A percentile compares a stretch with the other conserved stretches of the same genome.
These are phyloP conservation scores for Tympanopsis confertula DNA, from an alignment of 2,329 filamentous ascomycete species.

Conservation along the genomic window DNA sequence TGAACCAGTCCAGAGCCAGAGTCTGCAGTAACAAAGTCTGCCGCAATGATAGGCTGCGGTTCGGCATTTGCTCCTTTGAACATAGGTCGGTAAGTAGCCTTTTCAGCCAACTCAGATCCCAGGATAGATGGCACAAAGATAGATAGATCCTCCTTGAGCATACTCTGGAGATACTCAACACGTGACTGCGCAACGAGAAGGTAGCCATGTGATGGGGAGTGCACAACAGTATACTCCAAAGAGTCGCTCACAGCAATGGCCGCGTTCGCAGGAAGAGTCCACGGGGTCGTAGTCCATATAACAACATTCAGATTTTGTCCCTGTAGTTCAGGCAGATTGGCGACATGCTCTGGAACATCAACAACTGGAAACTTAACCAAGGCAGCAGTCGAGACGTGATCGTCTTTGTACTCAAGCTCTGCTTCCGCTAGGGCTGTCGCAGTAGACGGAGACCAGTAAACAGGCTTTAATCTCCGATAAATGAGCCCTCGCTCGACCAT, in stretches of 20 bases:
- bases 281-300: slow-evolving; percentile 98
- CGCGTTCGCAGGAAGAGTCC: slow-evolving; percentile 88
- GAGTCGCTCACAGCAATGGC: slow-evolving; percentile 73
- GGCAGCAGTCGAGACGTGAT: slow-evolving; percentile 61
- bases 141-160: slow-evolving; percentile 31
- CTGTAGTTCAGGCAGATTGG: slow-evolving; percentile 17
- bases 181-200: slow-evolving; percentile 56
- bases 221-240: slow-evolving; percentile 62
- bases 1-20: slow-evolving; percentile 97
- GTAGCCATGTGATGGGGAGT: slow-evolving; percentile 37
- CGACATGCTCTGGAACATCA: slow-evolving; percentile 22
- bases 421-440: slow-evolving; percentile 72
- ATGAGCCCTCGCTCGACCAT: slow-evolving; percentile 66
- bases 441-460: slow-evolving; percentile 77
- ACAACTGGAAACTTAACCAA: slow-evolving; percentile 70
- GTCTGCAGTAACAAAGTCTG: slow-evolving; percentile 76
- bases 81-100: slow-evolving; percentile 55
- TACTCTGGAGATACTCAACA: slow-evolving; percentile 42
- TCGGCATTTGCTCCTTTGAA: slow-evolving; percentile 47
- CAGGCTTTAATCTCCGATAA: slow-evolving; percentile 69
- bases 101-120: slow-evolving; percentile 53
- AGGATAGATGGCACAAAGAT: slow-evolving; percentile 43
- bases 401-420: slow-evolving; percentile 72
- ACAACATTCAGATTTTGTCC: slow-evolving; percentile 55
- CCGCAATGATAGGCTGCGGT: slow-evolving; percentile 63